These are phyloP conservation scores for Lyophyllum shimeji DNA, from an alignment of 768 basidiomycete species.

Conservation along the genomic window DNA sequence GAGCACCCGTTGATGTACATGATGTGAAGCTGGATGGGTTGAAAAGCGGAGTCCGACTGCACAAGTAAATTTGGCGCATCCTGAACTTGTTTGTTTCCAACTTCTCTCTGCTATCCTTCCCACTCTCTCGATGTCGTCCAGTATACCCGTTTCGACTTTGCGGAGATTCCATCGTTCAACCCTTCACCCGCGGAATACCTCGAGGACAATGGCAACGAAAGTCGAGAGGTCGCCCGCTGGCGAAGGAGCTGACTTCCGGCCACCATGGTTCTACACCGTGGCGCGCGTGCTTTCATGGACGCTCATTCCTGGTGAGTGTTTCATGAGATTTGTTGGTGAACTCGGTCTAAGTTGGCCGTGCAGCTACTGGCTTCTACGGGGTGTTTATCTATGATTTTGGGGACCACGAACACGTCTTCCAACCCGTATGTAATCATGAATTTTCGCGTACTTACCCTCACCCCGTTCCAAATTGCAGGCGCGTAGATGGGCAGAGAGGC, in stretches of 20 bases:
- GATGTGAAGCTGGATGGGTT: too few species aligned
- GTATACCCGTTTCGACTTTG: constrained; percentile 5
- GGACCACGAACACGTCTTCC: constrained; percentile 70
- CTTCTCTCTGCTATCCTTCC: background rate
- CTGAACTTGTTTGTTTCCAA: background rate
- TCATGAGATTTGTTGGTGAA: background rate
- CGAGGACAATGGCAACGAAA: constrained; percentile 15
- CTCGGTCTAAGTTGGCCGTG: too few species aligned
- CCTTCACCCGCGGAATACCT: background rate
- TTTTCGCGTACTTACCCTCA: background rate
- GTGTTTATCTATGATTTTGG: constrained; percentile 69
- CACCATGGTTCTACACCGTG: constrained; percentile 58
- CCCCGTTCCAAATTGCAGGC: constrained; percentile 31
- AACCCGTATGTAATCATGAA: constrained; percentile 45
- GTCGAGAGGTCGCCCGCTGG: constrained; percentile 16
- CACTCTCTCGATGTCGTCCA: background rate
- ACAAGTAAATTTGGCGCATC: background rate
- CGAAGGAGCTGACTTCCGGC: constrained; percentile 47
- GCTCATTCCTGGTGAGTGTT: constrained; percentile 51
- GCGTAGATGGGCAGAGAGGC: constrained; percentile 54
- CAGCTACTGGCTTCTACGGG: constrained; percentile 55
- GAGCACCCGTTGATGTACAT: too few species aligned
- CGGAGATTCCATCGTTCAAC: background rate
- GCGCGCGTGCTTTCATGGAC: constrained; percentile 52
- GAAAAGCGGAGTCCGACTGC: too few species aligned